Evolutionary conservation across 1,139 yeast genomes (phyloP).

Genomic region (Nematodospora anomalae): DNA sequence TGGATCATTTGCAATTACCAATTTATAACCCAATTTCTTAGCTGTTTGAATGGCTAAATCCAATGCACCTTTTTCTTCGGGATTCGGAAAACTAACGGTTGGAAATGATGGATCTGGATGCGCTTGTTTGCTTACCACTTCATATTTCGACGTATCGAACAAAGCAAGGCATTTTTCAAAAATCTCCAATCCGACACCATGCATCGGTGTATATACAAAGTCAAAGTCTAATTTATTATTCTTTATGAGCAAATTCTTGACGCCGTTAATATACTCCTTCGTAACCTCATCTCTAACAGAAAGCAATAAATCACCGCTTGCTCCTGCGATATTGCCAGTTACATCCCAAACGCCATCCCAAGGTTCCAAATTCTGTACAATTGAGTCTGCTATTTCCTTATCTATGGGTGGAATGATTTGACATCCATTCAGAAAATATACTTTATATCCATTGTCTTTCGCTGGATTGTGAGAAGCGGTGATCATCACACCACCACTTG

Average conservation of each 20-base stretch:
- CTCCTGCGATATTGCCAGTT: constrained; percentile 31
- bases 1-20: constrained; percentile 90
- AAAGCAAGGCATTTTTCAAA: constrained; percentile 33
- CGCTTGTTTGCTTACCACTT: constrained; percentile 57
- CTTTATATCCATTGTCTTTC: constrained; percentile 91
- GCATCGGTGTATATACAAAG: constrained; percentile 90
- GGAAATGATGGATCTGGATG: constrained; percentile 82
- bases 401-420: constrained; percentile 96
- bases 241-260: constrained; percentile 29
- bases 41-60: constrained; percentile 66
- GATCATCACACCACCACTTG: constrained; percentile 88
- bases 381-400: constrained; percentile 61
- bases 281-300: constrained; percentile 34
- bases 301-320: constrained; percentile 21
- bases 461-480: constrained; percentile 98
- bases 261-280: constrained; percentile 32
- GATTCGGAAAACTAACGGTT: constrained; percentile 89
- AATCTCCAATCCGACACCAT: constrained; percentile 79
- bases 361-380: constrained; percentile 61
- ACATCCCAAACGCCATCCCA: constrained; percentile 58
- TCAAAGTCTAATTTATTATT: constrained; percentile 27
- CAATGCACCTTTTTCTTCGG: constrained; percentile 92
- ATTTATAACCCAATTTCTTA: constrained; percentile 37
- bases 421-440: constrained; percentile 90
- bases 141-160: constrained; percentile 28